These are phyloP conservation scores for Didymellaceae sp. DNA, from an alignment of 2,329 filamentous ascomycete species.

Conservation along the genomic window DNA sequence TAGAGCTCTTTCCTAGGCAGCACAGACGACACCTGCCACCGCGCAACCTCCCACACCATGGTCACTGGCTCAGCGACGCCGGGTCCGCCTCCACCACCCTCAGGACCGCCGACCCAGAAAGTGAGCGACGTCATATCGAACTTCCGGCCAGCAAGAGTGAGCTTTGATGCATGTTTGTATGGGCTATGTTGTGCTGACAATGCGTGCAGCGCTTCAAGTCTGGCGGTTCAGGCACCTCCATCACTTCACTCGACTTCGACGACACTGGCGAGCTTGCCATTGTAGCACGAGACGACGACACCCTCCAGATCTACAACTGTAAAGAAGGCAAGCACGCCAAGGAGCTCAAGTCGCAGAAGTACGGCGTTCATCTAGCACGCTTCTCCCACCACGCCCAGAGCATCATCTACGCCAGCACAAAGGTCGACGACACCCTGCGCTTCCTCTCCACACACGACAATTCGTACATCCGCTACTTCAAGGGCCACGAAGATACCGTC, in stretches of 20 bases:
- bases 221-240: constrained; percentile 61
- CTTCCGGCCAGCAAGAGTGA: constrained; percentile 81
- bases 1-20: not conserved
- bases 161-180: constrained; percentile 15
- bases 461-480: constrained; percentile 94
- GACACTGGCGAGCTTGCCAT: constrained; percentile 92
- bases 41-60: constrained; percentile 28
- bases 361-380: constrained; percentile 89
- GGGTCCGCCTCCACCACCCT: constrained; percentile 41
- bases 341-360: constrained; percentile 91
- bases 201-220: constrained; percentile 53
- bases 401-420: constrained; percentile 95
- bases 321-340: constrained; percentile 90
- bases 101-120: constrained; percentile 57
- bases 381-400: constrained; percentile 92
- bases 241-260: constrained; percentile 95
- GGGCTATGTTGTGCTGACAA: constrained; percentile 18
- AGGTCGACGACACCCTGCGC: constrained; percentile 86
- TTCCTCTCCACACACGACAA: constrained; percentile 95
- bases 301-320: constrained; percentile 93
- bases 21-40: not conserved
- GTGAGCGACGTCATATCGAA: constrained; percentile 78
- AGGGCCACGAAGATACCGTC: constrained; percentile 84
- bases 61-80: constrained; percentile 44
- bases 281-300: constrained; percentile 90